Percentiles rank a stretch among this genome's conserved stretches.
Evolutionary conservation across 306 rosid species (phyloP).

Genomic region (Lagenaria siceraria): DNA sequence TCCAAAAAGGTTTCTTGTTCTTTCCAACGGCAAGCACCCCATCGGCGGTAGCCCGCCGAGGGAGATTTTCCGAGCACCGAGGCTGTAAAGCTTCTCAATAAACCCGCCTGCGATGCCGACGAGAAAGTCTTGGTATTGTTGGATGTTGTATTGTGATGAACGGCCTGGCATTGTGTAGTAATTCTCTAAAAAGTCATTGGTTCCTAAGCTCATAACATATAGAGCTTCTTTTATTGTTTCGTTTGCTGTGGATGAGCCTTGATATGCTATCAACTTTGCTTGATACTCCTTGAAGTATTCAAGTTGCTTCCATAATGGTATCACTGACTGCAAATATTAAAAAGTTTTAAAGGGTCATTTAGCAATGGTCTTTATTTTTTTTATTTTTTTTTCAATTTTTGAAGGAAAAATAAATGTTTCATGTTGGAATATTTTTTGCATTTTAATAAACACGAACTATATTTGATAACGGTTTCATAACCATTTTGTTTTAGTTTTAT

Average conservation of each 20-base stretch:
- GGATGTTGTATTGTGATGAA: slow-evolving; percentile 31
- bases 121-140: slow-evolving; percentile 43
- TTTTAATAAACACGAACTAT: too few species aligned
- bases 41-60: slow-evolving; percentile 88
- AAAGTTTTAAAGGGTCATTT: too few species aligned
- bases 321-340: slow-evolving; percentile 47
- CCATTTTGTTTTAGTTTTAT: too few species aligned
- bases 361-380: too few species aligned
- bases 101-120: slow-evolving; percentile 49
- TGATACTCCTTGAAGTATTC: slow-evolving; percentile 64
- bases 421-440: too few species aligned
- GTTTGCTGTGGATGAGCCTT: slow-evolving; percentile 37
- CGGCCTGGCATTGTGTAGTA: slow-evolving; percentile 53
- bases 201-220: slow-evolving; percentile 62
- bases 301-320: slow-evolving; percentile 72
- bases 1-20: slow-evolving; percentile 44
- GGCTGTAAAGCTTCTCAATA: slow-evolving; percentile 36
- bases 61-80: slow-evolving; percentile 80
- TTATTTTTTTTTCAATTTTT: too few species aligned
- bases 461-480: too few species aligned
- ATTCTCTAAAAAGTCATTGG: slow-evolving; percentile 83
- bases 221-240: slow-evolving; percentile 39
- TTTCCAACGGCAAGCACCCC: slow-evolving; percentile 91
- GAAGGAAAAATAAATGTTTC: too few species aligned
- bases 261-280: slow-evolving; percentile 34